Conservation (phyloP, 139 green algal genomes). For the Picochlorum sp. region DNA sequence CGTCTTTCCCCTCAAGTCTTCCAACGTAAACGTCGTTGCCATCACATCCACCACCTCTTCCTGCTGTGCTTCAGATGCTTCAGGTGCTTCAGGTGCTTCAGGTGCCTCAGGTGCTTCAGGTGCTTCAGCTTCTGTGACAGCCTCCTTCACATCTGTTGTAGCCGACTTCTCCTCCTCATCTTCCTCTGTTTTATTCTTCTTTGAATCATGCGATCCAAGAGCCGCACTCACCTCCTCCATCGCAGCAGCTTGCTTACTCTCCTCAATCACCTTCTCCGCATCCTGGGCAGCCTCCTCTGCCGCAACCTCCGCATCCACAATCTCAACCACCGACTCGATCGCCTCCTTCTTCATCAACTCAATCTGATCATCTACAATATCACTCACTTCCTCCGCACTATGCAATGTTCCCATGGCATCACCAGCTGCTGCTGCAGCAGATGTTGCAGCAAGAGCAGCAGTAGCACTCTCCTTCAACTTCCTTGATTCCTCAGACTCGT, state of each 20-base stretch:
- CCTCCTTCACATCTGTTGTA: background rate
- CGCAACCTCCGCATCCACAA: slow-evolving; percentile 21
- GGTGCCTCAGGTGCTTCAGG: background rate
- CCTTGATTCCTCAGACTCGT: background rate
- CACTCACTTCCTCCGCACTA: background rate
- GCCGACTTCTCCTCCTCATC: background rate
- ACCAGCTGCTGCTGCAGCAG: background rate
- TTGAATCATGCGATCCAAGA: background rate
- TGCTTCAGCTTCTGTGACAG: background rate
- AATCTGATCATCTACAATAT: slow-evolving; percentile 14
- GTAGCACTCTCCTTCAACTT: slow-evolving; percentile 7
- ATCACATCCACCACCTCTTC: background rate
- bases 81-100: background rate
- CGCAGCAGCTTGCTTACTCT: background rate
- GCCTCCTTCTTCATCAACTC: slow-evolving; percentile 15
- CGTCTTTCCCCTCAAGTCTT: background rate
- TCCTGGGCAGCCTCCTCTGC: slow-evolving; percentile 5
- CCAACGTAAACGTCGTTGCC: background rate
- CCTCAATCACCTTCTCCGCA: slow-evolving; percentile 6
- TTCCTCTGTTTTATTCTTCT: background rate
- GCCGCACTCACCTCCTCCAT: background rate
- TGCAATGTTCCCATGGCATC: slow-evolving; percentile 6
- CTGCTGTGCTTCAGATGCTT: background rate
- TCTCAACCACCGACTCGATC: slow-evolving; percentile 18
- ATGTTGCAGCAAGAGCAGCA: background rate